These are phyloP conservation scores for Stereum hirsutum DNA, from an alignment of 1,284 basidiomycete species.

Conservation along the genomic window DNA sequence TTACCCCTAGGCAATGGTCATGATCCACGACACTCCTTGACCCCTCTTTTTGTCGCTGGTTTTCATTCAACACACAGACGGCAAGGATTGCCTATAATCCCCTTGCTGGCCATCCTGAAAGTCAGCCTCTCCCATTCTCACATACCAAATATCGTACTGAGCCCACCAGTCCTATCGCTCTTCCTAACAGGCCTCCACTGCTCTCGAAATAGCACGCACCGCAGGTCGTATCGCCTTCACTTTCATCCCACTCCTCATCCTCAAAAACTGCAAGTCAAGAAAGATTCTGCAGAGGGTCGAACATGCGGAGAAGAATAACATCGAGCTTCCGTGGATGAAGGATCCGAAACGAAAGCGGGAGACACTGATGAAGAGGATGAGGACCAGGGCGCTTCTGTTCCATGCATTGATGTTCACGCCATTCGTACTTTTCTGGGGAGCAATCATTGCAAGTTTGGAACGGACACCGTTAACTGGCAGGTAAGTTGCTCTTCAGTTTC, in stretches of 20 bases:
- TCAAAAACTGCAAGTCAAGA: constrained; percentile 44
- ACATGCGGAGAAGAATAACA: constrained; percentile 37
- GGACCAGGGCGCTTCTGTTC: constrained; percentile 38
- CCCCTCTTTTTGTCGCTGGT: no score
- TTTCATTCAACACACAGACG: no score
- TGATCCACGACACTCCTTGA: no score
- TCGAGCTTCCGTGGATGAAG: constrained; percentile 4
- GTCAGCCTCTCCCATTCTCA: no score
- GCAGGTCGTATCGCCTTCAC: constrained; percentile 62
- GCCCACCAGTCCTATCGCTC: no score
- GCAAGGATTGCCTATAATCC: no score
- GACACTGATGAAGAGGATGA: constrained; percentile 35
- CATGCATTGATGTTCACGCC: constrained; percentile 62
- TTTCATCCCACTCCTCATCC: constrained; percentile 54
- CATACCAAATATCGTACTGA: no score
- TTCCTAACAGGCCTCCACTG: constrained; percentile 38
- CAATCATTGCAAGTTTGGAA: constrained; percentile 72
- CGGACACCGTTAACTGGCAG: constrained; percentile 79
- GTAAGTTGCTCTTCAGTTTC: constrained; percentile 27
- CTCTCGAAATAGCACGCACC: constrained; percentile 56
- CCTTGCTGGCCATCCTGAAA: constrained; percentile 39
- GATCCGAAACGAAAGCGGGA: constrained; percentile 43
- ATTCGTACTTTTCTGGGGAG: constrained; percentile 59
- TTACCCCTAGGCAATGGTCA: no score
- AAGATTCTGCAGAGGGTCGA: constrained; percentile 43